Conservation (phyloP, 2,329 filamentous ascomycete species). For the Curvularia sp. region DNA sequence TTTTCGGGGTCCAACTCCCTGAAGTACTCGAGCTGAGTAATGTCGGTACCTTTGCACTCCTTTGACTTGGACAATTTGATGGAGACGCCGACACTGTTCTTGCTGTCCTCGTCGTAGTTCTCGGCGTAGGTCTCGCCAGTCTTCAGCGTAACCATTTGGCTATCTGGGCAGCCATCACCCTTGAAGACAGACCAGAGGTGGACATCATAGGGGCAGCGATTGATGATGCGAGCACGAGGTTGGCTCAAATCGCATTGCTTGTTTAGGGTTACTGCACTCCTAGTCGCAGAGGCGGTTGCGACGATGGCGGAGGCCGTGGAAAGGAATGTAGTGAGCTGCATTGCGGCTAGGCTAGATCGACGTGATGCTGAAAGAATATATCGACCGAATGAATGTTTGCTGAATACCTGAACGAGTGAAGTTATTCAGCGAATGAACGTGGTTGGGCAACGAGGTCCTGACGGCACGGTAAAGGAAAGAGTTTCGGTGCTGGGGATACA, state of each 20-base stretch:
- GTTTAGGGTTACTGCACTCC: conserved; percentile 29
- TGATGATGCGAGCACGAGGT: conserved; percentile 43
- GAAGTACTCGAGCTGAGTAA: conserved; percentile 51
- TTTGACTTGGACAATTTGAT: conserved; percentile 50
- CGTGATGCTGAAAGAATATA: conserved; percentile 21
- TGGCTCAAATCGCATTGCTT: conserved; percentile 20
- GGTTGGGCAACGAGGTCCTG: conserved; percentile 45
- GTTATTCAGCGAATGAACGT: conserved; percentile 50
- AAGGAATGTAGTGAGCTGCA: conserved; percentile 45
- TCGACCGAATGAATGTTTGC: conserved; percentile 45
- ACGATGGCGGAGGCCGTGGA: conserved; percentile 42
- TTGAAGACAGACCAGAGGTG: conserved; percentile 50
- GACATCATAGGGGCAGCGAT: conserved; percentile 49
- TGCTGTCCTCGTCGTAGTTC: conserved; percentile 33
- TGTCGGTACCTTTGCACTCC: conserved; percentile 38
- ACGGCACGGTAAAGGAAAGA: conserved; percentile 41
- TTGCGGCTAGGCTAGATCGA: conserved; percentile 31
- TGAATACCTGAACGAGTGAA: conserved; percentile 52
- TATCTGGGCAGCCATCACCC: conserved; percentile 33
- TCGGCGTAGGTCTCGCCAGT: conserved; percentile 43
- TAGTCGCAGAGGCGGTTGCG: conserved; percentile 35
- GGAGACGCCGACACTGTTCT: conserved; percentile 41
- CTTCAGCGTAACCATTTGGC: conserved; percentile 35
- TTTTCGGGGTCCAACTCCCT: conserved; percentile 19
- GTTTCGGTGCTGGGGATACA: conserved; percentile 42